Evolutionary conservation across 306 rosid species (phyloP).

Genomic region (Prunus armeniaca): DNA sequence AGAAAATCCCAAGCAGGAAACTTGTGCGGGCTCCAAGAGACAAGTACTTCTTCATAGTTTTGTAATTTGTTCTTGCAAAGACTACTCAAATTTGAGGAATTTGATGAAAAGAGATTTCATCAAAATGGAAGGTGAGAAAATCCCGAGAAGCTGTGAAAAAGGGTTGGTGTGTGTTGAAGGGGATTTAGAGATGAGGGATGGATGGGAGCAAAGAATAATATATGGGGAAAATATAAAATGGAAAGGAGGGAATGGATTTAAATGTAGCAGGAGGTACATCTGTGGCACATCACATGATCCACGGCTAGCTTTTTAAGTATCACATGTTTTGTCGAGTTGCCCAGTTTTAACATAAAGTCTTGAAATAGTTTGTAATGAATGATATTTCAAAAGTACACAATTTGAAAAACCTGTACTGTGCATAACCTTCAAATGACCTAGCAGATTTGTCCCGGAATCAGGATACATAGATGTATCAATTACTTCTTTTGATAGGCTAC

Average conservation of each 20-base stretch:
- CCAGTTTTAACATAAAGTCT: constrained; percentile 6
- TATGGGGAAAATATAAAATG: neutral
- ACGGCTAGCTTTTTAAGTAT: constrained; percentile 50
- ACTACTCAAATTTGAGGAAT: constrained; percentile 6
- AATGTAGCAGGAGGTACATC: constrained; percentile 53
- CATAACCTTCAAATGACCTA: no score
- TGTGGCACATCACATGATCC: constrained; percentile 85
- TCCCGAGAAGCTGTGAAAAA: neutral
- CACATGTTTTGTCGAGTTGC: constrained; percentile 59
- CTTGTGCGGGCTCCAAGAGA: constrained; percentile 32
- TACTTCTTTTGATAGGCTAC: no score
- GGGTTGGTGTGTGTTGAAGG: constrained; percentile 12
- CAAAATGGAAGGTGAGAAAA: neutral
- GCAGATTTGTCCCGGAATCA: no score
- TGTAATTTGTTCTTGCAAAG: neutral
- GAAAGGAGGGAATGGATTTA: constrained; percentile 21
- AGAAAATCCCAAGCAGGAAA: constrained; percentile 44
- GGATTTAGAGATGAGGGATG: neutral
- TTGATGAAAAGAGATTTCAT: constrained; percentile 18
- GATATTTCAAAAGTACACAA: neutral
- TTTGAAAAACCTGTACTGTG: neutral
- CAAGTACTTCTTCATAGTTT: constrained; percentile 48
- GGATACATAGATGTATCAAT: no score
- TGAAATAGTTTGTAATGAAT: no score
- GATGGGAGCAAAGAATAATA: neutral